Evolutionary conservation across 345 rosid genomes (phyloP), one percentile per base, ranked within the genome.

Genomic region (Fremontodendron californicum): DNA sequence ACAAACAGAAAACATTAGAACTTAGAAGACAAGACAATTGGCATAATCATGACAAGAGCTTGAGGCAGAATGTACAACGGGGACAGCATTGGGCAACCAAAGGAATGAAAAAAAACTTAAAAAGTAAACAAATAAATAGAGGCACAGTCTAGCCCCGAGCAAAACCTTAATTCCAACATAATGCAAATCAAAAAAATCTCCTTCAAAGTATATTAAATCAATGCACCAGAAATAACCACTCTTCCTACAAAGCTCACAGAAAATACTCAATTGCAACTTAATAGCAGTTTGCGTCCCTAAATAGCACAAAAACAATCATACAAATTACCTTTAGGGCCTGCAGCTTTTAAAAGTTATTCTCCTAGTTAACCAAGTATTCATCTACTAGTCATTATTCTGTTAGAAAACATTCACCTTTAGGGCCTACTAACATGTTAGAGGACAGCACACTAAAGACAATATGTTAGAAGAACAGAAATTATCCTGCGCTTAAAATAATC

Each of bases 1-100:
- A 75, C 57, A 54, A 45, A 11, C 40, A 78, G 45, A 46, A 39
- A 75, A 51, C n/a, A 68, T 65, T 43, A 65, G n/a, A n/a, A n/a
- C n/a, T n/a, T n/a, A n/a, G 75, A 76, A 54, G 39, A 60, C 35
- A 25, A 67, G 13, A 43, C 27, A 21, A 75, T 58, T 35, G 45
- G 64, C 49, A 64, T 9, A 31, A 25, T 6, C 21, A 11, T 21
- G 3, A 23, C 3, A 31, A 31, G 43, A 19, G 64, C 60, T 23
- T 43, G 15, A 4, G 37, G 42, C 12, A 35, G 3, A 49, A 69
- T 19, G n/a, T n/a, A n/a, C n/a, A 69, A 57, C 13, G 12, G 10
- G 19, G 45, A 25, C 65, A 54, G 42, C 58, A 72, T 54, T 19
- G 66, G 75, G 64, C 67, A 65, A 65, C 68, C 23, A 49, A 70